Percentiles rank a stretch among this genome's conserved stretches.
Evolutionary conservation across 805 yeast genomes (phyloP).

Genomic region (Cyberlindnera amylophila): DNA sequence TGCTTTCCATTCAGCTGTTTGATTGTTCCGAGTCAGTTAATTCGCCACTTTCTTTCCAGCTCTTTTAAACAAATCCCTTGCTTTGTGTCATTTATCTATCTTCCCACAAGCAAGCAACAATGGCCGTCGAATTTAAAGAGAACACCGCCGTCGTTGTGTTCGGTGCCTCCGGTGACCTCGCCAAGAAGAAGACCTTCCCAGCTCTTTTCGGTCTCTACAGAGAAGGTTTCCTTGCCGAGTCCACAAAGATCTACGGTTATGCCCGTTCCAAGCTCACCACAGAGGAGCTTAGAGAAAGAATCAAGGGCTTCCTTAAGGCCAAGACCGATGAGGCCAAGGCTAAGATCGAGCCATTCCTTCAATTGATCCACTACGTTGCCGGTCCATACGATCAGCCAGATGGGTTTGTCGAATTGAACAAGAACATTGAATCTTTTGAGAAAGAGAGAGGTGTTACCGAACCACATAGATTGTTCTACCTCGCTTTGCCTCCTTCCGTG

Average conservation of each 20-base stretch:
- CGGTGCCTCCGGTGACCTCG: slow-evolving; percentile 94
- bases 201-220: slow-evolving; percentile 73
- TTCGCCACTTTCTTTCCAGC: too few relatives aligned
- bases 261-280: slow-evolving; percentile 77
- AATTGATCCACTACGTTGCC: slow-evolving; percentile 60
- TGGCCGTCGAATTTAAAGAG: slow-evolving; percentile 45
- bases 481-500: slow-evolving; percentile 93
- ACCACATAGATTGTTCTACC: slow-evolving; percentile 81
- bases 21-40: too few relatives aligned
- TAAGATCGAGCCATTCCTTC: slow-evolving; percentile 60
- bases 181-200: slow-evolving; percentile 92
- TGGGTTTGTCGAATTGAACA: slow-evolving; percentile 60
- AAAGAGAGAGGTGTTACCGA: slow-evolving; percentile 36
- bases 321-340: slow-evolving; percentile 39
- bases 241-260: slow-evolving; percentile 80
- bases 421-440: slow-evolving; percentile 59
- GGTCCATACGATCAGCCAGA: slow-evolving; percentile 80
- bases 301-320: slow-evolving; percentile 58
- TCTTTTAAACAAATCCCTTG: too few relatives aligned
- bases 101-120: neutral
- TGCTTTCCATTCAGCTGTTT: too few relatives aligned
- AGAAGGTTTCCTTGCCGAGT: slow-evolving; percentile 70
- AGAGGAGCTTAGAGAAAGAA: slow-evolving; percentile 65
- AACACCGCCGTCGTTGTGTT: slow-evolving; percentile 75
- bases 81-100: neutral